Evolutionary conservation across 305 asterid genomes (phyloP).

Genomic region (Fraxinus paxiana): DNA sequence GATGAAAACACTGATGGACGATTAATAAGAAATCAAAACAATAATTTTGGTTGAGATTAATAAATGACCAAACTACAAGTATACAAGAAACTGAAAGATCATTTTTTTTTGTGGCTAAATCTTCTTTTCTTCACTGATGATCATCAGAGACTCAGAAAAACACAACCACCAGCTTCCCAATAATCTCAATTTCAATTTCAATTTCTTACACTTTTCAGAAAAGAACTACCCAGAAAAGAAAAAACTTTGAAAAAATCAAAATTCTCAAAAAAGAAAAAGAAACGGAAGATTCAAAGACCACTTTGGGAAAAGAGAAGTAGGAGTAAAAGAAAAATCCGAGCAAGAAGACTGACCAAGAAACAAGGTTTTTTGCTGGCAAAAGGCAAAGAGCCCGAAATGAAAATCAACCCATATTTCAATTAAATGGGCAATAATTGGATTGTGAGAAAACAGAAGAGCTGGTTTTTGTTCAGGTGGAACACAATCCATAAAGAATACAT

Average conservation of each 20-base stretch:
- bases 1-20: background rate
- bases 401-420: constrained; percentile 32
- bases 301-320: background rate
- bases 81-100: background rate
- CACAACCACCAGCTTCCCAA: background rate
- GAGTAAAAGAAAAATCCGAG: background rate
- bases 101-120: background rate
- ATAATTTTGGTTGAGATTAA: background rate
- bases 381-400: background rate
- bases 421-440: constrained; percentile 19
- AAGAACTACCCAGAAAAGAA: background rate
- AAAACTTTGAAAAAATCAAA: constrained; percentile 17
- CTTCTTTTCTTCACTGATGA: constrained; percentile 4
- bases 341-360: constrained; percentile 31
- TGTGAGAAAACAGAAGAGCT: background rate
- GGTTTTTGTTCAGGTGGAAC: constrained; percentile 38
- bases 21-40: background rate
- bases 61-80: background rate
- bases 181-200: constrained; percentile 2
- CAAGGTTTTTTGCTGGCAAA: constrained; percentile 7
- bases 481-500: constrained; percentile 33
- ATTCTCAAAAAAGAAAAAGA: background rate
- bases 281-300: background rate
- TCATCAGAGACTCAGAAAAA: constrained; percentile 17
- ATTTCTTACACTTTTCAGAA: background rate